Conservation (phyloP, 306 rosid genomes). For the Lupinus albus region DNA sequence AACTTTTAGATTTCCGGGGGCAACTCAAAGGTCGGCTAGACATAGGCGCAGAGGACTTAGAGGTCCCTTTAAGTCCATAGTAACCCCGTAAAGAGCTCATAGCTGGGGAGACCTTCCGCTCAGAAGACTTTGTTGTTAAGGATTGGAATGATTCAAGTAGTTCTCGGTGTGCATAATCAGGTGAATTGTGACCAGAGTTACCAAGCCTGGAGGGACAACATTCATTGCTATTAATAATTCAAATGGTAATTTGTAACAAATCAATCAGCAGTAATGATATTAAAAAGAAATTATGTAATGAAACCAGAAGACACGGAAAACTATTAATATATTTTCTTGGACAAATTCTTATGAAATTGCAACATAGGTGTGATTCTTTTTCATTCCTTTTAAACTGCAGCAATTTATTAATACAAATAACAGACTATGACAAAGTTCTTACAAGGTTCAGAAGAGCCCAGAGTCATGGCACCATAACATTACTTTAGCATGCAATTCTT, state of each 20-base stretch:
- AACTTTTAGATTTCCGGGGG: conserved; percentile 67
- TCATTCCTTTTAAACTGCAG: not conserved
- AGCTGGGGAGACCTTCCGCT: conserved; percentile 59
- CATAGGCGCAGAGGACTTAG: conserved; percentile 44
- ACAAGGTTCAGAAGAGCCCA: not conserved
- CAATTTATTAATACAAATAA: conserved; percentile 5
- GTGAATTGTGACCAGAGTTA: conserved; percentile 46
- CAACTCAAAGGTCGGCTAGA: conserved; percentile 40
- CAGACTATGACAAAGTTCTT: not conserved
- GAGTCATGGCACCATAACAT: conserved; percentile 23
- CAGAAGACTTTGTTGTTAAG: conserved; percentile 50
- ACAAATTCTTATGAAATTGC: conserved; percentile 2
- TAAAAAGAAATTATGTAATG: not conserved
- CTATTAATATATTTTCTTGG: conserved; percentile 16
- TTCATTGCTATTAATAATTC: conserved; percentile 30
- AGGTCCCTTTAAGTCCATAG: conserved; percentile 61
- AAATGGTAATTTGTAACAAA: conserved; percentile 25
- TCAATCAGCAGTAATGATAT: not conserved
- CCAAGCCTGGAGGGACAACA: conserved; percentile 48
- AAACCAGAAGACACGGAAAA: not conserved
- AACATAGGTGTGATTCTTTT: not conserved
- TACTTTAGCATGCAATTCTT: not conserved
- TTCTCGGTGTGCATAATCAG: conserved; percentile 41
- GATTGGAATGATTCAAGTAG: conserved; percentile 69
- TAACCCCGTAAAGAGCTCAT: conserved; percentile 82